These are phyloP conservation scores for Chenopodium suecicum DNA, from an alignment of 148 eudicot species.

Conservation along the genomic window DNA sequence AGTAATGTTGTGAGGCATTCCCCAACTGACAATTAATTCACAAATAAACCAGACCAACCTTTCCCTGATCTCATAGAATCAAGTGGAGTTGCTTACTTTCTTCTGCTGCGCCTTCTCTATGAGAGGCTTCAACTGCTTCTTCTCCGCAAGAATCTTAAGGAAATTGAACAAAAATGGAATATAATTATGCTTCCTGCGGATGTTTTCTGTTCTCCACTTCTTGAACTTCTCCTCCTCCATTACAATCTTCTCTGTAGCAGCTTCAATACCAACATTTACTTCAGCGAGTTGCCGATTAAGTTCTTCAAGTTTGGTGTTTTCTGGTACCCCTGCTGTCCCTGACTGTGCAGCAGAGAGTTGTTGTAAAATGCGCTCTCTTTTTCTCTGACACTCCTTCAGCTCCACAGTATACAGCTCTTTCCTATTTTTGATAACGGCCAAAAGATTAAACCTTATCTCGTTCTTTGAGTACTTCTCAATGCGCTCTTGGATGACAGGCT, in stretches of 20 bases:
- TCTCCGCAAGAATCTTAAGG: conserved; percentile 91
- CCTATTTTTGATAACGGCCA: conserved; percentile 91
- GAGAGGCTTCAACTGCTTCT: conserved; percentile 92
- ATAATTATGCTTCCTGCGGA: conserved; percentile 89
- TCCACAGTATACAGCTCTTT: conserved; percentile 86
- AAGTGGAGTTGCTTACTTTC: conserved; percentile 55
- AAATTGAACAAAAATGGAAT: conserved; percentile 95
- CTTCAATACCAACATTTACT: conserved; percentile 85
- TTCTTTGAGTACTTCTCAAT: conserved; percentile 83
- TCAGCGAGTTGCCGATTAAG: conserved; percentile 66
- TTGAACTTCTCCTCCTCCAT: conserved; percentile 97
- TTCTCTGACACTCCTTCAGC: conserved; percentile 83
- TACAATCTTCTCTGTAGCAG: conserved; percentile 85
- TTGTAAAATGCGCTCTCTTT: conserved; percentile 76
- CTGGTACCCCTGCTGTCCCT: conserved; percentile 37
- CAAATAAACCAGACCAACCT: background rate
- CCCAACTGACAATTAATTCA: background rate
- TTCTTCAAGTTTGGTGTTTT: conserved; percentile 52
- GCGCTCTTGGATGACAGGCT: conserved; percentile 90
- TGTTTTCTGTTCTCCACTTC: conserved; percentile 94
- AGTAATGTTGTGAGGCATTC: background rate
- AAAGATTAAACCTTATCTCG: conserved; percentile 83
- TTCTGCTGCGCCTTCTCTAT: conserved; percentile 95
- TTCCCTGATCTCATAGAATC: background rate
- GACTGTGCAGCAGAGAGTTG: conserved; percentile 66